Evolutionary conservation across 306 rosid species (phyloP).

Genomic region (Lathyrus sativus): DNA sequence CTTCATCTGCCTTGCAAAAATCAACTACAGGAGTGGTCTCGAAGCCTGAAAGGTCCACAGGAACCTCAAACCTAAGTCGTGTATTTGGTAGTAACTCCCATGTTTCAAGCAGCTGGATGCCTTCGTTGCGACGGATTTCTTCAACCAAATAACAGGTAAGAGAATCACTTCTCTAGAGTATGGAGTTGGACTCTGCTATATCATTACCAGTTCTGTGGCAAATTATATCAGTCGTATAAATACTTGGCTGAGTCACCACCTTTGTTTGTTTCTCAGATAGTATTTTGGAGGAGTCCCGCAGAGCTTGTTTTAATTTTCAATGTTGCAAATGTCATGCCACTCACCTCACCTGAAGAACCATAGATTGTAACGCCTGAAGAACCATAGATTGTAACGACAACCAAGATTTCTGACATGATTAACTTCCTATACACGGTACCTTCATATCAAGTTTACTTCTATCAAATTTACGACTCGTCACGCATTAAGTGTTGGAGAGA

Average conservation of each 20-base stretch:
- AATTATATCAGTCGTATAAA: constrained; percentile 16
- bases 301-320: constrained; percentile 16
- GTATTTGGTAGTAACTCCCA: constrained; percentile 49
- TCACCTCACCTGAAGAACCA: constrained; percentile 25
- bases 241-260: constrained; percentile 29
- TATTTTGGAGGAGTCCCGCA: constrained; percentile 35
- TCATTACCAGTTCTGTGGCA: constrained; percentile 1
- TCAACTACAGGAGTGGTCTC: constrained; percentile 40
- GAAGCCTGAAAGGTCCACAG: constrained; percentile 41
- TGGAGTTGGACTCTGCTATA: constrained; percentile 23
- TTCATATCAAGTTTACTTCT: constrained; percentile 22
- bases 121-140: constrained; percentile 60
- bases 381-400: constrained; percentile 23
- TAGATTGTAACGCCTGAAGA: constrained; percentile 26
- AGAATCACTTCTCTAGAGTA: constrained; percentile 15
- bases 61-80: constrained; percentile 44
- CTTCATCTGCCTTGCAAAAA: constrained; percentile 41
- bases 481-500: constrained; percentile 11
- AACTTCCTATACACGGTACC: constrained; percentile 20
- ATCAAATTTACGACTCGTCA: constrained; percentile 25
- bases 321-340: constrained; percentile 25
- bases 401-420: constrained; percentile 32
- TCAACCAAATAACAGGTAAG: constrained; percentile 55
- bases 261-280: constrained; percentile 29
- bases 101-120: constrained; percentile 58